Evolutionary conservation across 1,284 basidiomycete species (phyloP), one percentile per base, ranked within the genome.

Genomic region (Kalmanozyma brasiliensis): DNA sequence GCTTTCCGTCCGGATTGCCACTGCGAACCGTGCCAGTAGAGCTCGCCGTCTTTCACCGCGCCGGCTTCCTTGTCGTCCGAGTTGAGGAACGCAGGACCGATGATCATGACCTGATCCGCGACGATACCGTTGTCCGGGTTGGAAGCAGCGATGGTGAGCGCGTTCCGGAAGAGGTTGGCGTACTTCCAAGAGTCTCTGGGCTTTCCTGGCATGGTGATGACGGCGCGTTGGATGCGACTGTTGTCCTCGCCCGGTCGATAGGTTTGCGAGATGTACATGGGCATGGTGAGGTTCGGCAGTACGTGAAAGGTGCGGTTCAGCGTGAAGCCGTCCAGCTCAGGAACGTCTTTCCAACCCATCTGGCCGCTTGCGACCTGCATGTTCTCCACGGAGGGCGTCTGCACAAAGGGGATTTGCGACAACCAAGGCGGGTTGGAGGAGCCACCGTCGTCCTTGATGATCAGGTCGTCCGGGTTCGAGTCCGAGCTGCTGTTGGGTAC

Each of bases 131-230:
- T 53, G 38, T 63, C 41, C 0, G 45, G 20, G 30, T 73, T 76
- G 17, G 48, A 61, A 3, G 68, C 67, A 11, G 66, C 72, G 11
- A 69, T 70, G 19, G 40, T 34, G 4, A 71, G 59, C 1, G 70
- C 76, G 33, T 78, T 79, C 22, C 57, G 49, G 13, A 76, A 59
- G 1, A 79, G 48, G 44, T 74, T 77, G 42, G 68, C 74, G 43
- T 79, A 79, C 53, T 79, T 79, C 77, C 77, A 79, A 30, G 74
- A 56, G 36, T 79, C 77, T 34, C 77, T 62, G 5, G 77, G 77
- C 58, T 73, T 78, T 23, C 77, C 77, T 26, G 77, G 77, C 52
- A 62, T 66, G 11, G 60, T 65, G 19, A 79, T 66, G 51, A 79
- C 53, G 35, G 67, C 74, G 6, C 77, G 66, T 38, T 79, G 74